Conservation (phyloP, 2,329 filamentous ascomycete genomes). For the Colletotrichum brevisporum region DNA sequence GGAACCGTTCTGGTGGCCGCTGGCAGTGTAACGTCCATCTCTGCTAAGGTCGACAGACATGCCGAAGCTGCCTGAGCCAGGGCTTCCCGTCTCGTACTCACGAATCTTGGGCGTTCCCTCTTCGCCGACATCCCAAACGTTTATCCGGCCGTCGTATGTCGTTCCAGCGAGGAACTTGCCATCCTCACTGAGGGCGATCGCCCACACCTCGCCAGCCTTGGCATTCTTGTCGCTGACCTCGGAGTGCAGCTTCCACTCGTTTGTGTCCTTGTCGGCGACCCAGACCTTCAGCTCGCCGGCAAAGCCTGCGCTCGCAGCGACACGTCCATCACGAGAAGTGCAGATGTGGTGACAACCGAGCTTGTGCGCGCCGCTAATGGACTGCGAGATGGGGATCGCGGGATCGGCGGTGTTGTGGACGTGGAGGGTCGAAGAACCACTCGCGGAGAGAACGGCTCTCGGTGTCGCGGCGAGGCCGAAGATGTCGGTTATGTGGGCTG, state of each 20-base stretch:
- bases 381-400: conserved; percentile 84
- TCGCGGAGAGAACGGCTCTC: conserved; percentile 83
- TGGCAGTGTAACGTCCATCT: conserved; percentile 89
- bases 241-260: conserved; percentile 66
- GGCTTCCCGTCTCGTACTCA: conserved; percentile 83
- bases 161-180: conserved; percentile 89
- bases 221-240: conserved; percentile 61
- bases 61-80: conserved; percentile 87
- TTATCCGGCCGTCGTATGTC: conserved; percentile 88
- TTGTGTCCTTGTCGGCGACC: conserved; percentile 70
- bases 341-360: conserved; percentile 93
- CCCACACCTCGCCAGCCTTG: conserved; percentile 85
- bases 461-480: conserved; percentile 85
- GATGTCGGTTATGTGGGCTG: conserved; percentile 87
- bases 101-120: conserved; percentile 75
- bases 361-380: conserved; percentile 83
- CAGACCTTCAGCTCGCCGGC: conserved; percentile 91
- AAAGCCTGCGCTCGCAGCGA: conserved; percentile 89
- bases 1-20: conserved; percentile 91
- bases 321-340: conserved; percentile 76
- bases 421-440: conserved; percentile 85
- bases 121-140: conserved; percentile 83
- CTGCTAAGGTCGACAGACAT: conserved; percentile 85
- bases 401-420: conserved; percentile 81
- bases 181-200: conserved; percentile 85